Evolutionary conservation across 768 basidiomycete species (phyloP).

Genomic region (Boletellus emodensis): DNA sequence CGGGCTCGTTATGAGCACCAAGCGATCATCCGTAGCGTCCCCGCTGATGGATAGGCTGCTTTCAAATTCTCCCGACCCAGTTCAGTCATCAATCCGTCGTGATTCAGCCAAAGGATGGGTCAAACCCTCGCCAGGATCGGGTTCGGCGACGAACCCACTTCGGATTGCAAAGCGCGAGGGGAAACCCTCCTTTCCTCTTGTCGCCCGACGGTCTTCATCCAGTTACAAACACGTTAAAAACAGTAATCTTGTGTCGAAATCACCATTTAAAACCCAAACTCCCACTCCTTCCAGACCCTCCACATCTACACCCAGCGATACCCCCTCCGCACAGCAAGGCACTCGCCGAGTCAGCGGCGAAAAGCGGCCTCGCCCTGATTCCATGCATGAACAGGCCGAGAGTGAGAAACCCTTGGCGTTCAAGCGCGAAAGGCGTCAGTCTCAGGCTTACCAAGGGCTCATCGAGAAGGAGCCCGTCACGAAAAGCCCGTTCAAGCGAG

Average conservation of each 20-base stretch:
- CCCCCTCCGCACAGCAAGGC: slow-evolving; percentile 10
- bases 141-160: slow-evolving; percentile 54
- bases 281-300: slow-evolving; percentile 41
- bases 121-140: slow-evolving; percentile 36
- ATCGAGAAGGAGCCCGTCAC: slow-evolving; percentile 74
- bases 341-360: slow-evolving; percentile 64
- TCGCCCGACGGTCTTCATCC: slow-evolving; percentile 69
- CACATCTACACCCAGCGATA: slow-evolving; percentile 9
- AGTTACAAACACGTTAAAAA: slow-evolving; percentile 76
- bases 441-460: slow-evolving; percentile 68
- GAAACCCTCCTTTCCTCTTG: slow-evolving; percentile 40
- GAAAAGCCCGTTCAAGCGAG: slow-evolving; percentile 72
- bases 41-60: slow-evolving; percentile 57
- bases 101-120: slow-evolving; percentile 65
- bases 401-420: slow-evolving; percentile 68
- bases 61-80: slow-evolving; percentile 59
- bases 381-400: slow-evolving; percentile 67
- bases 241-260: slow-evolving; percentile 80
- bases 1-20: slow-evolving; percentile 28
- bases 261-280: slow-evolving; percentile 73
- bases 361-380: slow-evolving; percentile 69
- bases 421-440: slow-evolving; percentile 72
- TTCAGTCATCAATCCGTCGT: slow-evolving; percentile 59
- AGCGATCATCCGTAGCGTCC: slow-evolving; percentile 33
- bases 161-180: slow-evolving; percentile 71